Conservation (phyloP, 139 green algal species). For the Desmodesmus armatus region DNA sequence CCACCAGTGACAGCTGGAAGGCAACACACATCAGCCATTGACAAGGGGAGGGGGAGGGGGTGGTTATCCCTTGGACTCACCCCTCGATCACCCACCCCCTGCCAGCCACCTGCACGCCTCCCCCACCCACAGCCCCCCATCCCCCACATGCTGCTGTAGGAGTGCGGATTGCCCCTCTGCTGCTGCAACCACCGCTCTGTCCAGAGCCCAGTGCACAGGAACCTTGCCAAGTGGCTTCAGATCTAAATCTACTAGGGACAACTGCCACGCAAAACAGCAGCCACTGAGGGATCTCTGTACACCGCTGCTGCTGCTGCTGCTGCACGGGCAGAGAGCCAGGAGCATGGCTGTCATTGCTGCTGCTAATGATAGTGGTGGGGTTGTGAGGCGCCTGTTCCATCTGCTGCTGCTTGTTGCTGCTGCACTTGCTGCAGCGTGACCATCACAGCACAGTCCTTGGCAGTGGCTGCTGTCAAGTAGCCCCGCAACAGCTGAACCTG, state of each 20-base stretch:
- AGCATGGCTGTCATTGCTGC: not conserved
- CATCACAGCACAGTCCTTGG: constrained; percentile 11
- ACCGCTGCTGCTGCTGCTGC: constrained; percentile 21
- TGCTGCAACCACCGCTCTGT: constrained; percentile 59
- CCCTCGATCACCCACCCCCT: no score
- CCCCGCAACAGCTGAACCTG: not conserved
- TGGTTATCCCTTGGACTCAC: no score
- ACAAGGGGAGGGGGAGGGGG: no score
- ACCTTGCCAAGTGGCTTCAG: constrained; percentile 78
- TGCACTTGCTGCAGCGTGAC: constrained; percentile 1
- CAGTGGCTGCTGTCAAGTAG: not conserved
- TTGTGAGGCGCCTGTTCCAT: not conserved
- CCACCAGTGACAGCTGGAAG: no score
- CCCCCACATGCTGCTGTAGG: constrained; percentile 19
- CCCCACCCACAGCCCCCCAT: constrained; percentile 1
- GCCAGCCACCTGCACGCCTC: constrained; percentile 3
- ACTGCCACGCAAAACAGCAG: constrained; percentile 47
- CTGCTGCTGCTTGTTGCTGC: constrained; percentile 25
- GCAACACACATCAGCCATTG: no score
- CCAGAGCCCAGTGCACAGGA: constrained; percentile 64
- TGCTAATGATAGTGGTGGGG: not conserved
- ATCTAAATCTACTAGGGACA: constrained; percentile 85
- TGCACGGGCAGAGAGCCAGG: no score
- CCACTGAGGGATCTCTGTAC: constrained; percentile 15
- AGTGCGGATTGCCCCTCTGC: constrained; percentile 32